phyloP scores from a whole-genome alignment of 768 basidiomycete genomes.

The Mycena metata region DNA sequence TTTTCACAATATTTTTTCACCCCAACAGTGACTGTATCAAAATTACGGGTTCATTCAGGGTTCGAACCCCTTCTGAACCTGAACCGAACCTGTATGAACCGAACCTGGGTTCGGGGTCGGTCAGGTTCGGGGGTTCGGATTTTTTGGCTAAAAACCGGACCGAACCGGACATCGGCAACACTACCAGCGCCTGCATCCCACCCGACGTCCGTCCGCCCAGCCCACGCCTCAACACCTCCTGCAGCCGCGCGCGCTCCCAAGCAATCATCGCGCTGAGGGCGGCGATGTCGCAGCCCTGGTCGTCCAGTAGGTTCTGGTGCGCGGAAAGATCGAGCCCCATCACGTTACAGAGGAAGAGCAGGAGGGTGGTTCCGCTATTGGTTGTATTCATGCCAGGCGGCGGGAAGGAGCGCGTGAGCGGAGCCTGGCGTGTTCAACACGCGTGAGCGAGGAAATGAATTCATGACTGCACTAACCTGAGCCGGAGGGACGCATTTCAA shows the following conservation, averaged over 20 bases:
- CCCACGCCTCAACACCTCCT: neutral
- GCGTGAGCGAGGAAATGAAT: neutral
- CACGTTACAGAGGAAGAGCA: slow-evolving; percentile 20
- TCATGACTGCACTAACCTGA: neutral
- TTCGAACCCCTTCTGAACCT: too few relatives aligned
- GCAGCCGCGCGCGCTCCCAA: neutral
- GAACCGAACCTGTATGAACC: too few relatives aligned
- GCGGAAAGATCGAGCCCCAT: slow-evolving; percentile 26
- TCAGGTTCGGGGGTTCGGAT: too few relatives aligned
- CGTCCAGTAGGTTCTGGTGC: neutral
- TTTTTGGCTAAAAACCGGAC: too few relatives aligned
- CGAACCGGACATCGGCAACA: too few relatives aligned
- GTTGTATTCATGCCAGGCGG: neutral
- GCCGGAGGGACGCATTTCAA: neutral
- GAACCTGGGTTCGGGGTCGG: too few relatives aligned
- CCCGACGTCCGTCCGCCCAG: neutral
- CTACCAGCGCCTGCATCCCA: slow-evolving; percentile 12
- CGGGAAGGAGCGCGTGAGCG: neutral
- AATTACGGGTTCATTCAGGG: too few relatives aligned
- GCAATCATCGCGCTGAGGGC: neutral
- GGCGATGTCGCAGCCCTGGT: slow-evolving; percentile 13
- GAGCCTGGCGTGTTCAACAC: neutral
- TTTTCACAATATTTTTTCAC: too few relatives aligned
- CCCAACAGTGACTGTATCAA: too few relatives aligned
- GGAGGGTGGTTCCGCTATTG: slow-evolving; percentile 12